Percentiles rank a stretch among this genome's conserved stretches.
Conservation (phyloP, 2,329 filamentous ascomycete species). For the Saccharata proteae region DNA sequence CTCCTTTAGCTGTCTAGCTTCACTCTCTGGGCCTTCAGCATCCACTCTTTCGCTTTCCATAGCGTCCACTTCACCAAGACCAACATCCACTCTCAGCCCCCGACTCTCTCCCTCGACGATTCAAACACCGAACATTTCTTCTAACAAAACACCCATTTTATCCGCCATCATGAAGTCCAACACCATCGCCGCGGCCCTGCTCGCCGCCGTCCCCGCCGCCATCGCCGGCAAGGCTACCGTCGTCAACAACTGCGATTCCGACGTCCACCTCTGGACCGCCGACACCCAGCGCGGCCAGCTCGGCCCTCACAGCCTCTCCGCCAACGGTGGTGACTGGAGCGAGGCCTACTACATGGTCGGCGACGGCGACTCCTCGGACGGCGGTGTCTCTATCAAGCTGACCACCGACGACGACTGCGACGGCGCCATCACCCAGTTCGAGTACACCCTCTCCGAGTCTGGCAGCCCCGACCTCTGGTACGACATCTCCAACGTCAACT, state of each 20-base stretch:
- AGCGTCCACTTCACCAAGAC: conserved; percentile 10
- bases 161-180: conserved; percentile 25
- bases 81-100: conserved; percentile 4
- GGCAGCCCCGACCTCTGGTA: conserved; percentile 24
- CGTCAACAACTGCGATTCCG: conserved; percentile 26
- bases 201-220: conserved; percentile 17
- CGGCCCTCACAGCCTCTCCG: conserved; percentile 15
- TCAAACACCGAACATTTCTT: no score
- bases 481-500: conserved; percentile 10
- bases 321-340: conserved; percentile 17
- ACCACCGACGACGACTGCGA: conserved; percentile 21
- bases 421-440: conserved; percentile 21
- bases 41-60: conserved; percentile 19
- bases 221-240: conserved; percentile 16
- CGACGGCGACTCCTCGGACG: conserved; percentile 13
- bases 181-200: conserved; percentile 20
- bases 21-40: conserved; percentile 29
- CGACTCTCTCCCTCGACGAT: conserved; percentile 9
- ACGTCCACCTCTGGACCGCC: conserved; percentile 27
- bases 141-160: neutral
- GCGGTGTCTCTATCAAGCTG: conserved; percentile 28
- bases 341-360: conserved; percentile 19
- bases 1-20: conserved; percentile 28
- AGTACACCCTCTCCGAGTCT: conserved; percentile 21
- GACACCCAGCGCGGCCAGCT: conserved; percentile 16